Evolutionary conservation across 192 early-diverging fungal species (phyloP).

Genomic region (Lobosporangium transversale): DNA sequence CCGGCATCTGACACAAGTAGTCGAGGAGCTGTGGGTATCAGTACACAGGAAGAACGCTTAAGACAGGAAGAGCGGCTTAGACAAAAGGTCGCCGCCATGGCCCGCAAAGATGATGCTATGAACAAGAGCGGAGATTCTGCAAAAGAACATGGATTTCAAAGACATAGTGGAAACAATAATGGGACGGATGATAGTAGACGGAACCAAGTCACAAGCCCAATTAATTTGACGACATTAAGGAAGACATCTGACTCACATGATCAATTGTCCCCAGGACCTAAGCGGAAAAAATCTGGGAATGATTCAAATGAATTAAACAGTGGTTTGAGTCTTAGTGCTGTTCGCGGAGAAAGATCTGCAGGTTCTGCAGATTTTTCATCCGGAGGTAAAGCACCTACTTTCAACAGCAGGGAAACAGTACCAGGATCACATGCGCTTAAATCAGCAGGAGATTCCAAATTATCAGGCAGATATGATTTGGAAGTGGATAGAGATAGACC

Average conservation of each 20-base stretch:
- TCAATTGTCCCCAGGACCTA: slow-evolving; percentile 5
- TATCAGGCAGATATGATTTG: neutral
- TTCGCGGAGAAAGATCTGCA: slow-evolving; percentile 15
- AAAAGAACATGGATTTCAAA: neutral
- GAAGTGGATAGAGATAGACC: neutral
- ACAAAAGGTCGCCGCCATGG: neutral
- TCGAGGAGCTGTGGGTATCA: neutral
- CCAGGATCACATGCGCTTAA: too few species aligned
- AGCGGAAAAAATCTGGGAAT: slow-evolving; percentile 11
- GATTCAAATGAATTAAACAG: neutral
- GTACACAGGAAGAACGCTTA: slow-evolving; percentile 12
- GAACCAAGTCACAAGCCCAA: slow-evolving; percentile 3
- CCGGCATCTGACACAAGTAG: neutral
- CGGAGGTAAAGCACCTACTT: too few species aligned
- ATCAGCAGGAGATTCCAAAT: neutral
- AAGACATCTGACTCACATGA: slow-evolving; percentile 5
- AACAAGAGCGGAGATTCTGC: neutral
- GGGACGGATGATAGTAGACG: neutral
- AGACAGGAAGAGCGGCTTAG: slow-evolving; percentile 14
- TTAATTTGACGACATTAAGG: neutral
- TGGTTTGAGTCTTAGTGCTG: slow-evolving; percentile 17
- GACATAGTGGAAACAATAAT: neutral
- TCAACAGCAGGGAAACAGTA: too few species aligned
- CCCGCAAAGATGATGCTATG: too few species aligned
- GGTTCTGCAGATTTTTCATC: neutral